Conservation (phyloP, 129 eudicot genomes). For the sunflower (Helianthus annuus) region DNA sequence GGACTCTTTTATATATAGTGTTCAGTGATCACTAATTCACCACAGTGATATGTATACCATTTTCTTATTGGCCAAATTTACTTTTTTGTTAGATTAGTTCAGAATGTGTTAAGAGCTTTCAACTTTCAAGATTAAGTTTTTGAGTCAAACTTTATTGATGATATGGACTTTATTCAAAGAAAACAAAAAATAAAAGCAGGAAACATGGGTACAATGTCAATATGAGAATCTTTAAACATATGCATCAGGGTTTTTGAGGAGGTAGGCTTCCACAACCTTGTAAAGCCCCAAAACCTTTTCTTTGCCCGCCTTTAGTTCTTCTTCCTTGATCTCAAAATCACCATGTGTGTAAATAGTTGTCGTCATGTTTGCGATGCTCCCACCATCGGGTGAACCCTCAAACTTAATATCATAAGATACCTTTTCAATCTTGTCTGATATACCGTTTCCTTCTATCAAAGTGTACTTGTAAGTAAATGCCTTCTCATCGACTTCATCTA, state of each 20-base stretch:
- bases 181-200: too few species aligned
- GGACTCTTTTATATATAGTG: too few species aligned
- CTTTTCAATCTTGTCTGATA: constrained; percentile 42
- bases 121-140: too few species aligned
- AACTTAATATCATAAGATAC: constrained; percentile 33
- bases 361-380: constrained; percentile 38
- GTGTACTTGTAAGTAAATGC: constrained; percentile 40
- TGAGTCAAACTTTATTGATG: too few species aligned
- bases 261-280: constrained; percentile 50
- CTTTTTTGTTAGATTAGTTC: too few species aligned
- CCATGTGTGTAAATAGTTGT: constrained; percentile 29
- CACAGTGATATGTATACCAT: too few species aligned
- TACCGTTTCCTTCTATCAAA: constrained; percentile 37
- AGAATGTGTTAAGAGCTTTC: too few species aligned
- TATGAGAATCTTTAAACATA: constrained; percentile 22
- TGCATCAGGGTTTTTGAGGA: constrained; percentile 41
- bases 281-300: constrained; percentile 41
- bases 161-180: too few species aligned
- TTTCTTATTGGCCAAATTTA: too few species aligned
- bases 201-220: constrained; percentile 6
- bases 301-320: constrained; percentile 37
- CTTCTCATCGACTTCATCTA: constrained; percentile 32
- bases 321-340: constrained; percentile 38
- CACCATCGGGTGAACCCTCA: constrained; percentile 29
- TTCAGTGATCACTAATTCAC: too few species aligned